phyloP scores from a whole-genome alignment of 1,284 basidiomycete genomes.

The Boletus austroedulis region DNA sequence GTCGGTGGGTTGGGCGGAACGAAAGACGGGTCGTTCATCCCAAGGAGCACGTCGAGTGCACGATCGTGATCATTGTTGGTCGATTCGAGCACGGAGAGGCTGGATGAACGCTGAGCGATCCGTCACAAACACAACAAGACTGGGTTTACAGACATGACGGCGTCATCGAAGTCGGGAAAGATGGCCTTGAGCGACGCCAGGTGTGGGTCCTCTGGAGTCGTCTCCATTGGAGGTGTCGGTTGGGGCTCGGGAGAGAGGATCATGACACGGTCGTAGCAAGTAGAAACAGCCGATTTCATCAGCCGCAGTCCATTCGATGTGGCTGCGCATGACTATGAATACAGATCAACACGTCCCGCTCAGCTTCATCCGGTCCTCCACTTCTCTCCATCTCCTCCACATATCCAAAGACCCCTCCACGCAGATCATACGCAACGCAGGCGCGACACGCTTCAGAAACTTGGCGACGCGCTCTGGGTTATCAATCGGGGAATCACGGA shows the following conservation, averaged over 20 bases:
- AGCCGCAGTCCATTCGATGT: too few relatives aligned
- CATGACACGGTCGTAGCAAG: slow-evolving; percentile 19
- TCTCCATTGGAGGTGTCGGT: slow-evolving; percentile 4
- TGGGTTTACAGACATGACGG: slow-evolving; percentile 51
- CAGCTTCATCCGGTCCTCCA: slow-evolving; percentile 28
- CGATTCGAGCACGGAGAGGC: slow-evolving; percentile 65
- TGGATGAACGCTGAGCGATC: slow-evolving; percentile 26
- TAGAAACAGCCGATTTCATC: too few relatives aligned
- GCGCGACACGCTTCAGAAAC: slow-evolving; percentile 28
- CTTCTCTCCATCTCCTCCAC: slow-evolving; percentile 32
- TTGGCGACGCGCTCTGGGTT: slow-evolving; percentile 27
- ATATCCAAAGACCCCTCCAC: slow-evolving; percentile 31
- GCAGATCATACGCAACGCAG: slow-evolving; percentile 24
- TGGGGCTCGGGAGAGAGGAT: slow-evolving; percentile 20
- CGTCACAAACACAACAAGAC: neutral
- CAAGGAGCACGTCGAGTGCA: slow-evolving; percentile 69
- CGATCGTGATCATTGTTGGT: slow-evolving; percentile 63
- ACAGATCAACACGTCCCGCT: slow-evolving; percentile 2
- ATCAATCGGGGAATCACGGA: slow-evolving; percentile 30
- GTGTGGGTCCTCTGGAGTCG: slow-evolving; percentile 41
- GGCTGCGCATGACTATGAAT: too few relatives aligned
- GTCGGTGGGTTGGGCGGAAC: slow-evolving; percentile 33
- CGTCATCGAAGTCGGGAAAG: slow-evolving; percentile 77
- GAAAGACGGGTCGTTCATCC: slow-evolving; percentile 80
- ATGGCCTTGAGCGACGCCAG: slow-evolving; percentile 60